Evolutionary conservation across 495 filamentous ascomycete species (phyloP), one percentile per base, ranked within the genome.

Genomic region (Aspergillus mulundensis): DNA sequence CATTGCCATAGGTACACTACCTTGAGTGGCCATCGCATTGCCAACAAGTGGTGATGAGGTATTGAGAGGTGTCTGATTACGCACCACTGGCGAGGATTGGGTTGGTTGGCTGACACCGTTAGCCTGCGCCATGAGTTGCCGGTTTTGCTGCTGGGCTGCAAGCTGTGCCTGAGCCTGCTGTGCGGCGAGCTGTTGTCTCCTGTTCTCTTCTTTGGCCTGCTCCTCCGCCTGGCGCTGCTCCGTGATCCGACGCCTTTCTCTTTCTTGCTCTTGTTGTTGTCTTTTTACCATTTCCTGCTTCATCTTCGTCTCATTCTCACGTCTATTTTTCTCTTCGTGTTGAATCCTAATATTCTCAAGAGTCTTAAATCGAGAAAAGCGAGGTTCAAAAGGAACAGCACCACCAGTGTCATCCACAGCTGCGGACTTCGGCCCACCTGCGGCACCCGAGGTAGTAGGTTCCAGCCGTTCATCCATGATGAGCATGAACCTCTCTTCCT

Each of bases 401-500:
- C 83, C 86, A 28, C 84, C 80, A 47, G 87, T 82, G n/a, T 85
- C 90, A 62, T 95, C 90, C 12, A 84, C 85, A 52, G 83, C 85
- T 3, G 84, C 76, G 46, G 87, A 81, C 56, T 84, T 87, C 1
- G 78, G 76, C 20, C 69, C 79, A 39, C 74, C 80, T 36, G 84
- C 79, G 15, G 76, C 79, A 44, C 80, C 75, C 0, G 81, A 79
- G 39, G 76, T 72, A 16, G 79, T 79, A 11, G 86, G 76, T 20
- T 84, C 81, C 43, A 90, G 77, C 14, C 90, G 81, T 62, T 97
- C 95, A 54, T 99, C 94, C 76, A 93, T 85, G 45, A 89, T 87
- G 34, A 97, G 89, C 87, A 97, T 91, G 60, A 91, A 92, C 24
- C 89, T 78, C 67, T 97, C 90, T 66, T 90, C 86, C 43, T 94